These are phyloP conservation scores for Articulospora tetracladia DNA, from an alignment of 495 filamentous ascomycete genomes.

Conservation along the genomic window DNA sequence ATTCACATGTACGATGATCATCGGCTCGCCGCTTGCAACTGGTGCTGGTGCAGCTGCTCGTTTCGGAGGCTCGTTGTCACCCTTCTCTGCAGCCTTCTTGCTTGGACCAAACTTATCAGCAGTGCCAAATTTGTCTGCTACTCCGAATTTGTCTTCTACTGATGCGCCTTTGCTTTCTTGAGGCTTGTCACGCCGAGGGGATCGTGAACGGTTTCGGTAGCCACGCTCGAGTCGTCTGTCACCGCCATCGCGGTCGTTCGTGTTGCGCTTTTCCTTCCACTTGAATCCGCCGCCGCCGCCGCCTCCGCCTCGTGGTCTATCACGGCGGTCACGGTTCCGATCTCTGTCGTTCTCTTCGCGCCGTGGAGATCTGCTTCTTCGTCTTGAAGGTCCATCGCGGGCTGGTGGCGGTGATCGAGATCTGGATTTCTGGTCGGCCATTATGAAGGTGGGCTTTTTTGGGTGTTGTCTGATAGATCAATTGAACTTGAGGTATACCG, in stretches of 20 bases:
- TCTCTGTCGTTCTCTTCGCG: constrained; percentile 6
- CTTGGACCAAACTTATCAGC: background rate
- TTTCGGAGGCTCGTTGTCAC: constrained; percentile 17
- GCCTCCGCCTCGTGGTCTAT: constrained; percentile 26
- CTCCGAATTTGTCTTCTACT: constrained; percentile 21
- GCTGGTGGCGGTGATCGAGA: constrained; percentile 35
- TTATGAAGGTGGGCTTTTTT: constrained; percentile 10
- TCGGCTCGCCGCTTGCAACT: constrained; percentile 52
- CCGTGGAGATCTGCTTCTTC: constrained; percentile 18
- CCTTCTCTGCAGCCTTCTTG: background rate
- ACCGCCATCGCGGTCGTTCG: constrained; percentile 38
- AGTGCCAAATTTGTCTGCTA: constrained; percentile 25
- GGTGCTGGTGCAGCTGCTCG: constrained; percentile 26
- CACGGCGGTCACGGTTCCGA: constrained; percentile 27
- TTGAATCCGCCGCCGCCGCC: constrained; percentile 50
- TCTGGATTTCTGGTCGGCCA: constrained; percentile 24
- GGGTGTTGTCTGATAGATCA: no score
- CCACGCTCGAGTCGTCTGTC: constrained; percentile 45
- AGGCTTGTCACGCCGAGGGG: constrained; percentile 19
- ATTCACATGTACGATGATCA: constrained; percentile 92
- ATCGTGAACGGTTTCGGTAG: constrained; percentile 41
- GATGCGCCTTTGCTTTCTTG: background rate
- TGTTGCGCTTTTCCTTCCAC: constrained; percentile 62
- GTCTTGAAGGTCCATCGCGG: constrained; percentile 18
- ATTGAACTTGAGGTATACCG: no score